These are phyloP conservation scores for Fusarium graminum DNA, from an alignment of 2,329 filamentous ascomycete species.

Conservation along the genomic window DNA sequence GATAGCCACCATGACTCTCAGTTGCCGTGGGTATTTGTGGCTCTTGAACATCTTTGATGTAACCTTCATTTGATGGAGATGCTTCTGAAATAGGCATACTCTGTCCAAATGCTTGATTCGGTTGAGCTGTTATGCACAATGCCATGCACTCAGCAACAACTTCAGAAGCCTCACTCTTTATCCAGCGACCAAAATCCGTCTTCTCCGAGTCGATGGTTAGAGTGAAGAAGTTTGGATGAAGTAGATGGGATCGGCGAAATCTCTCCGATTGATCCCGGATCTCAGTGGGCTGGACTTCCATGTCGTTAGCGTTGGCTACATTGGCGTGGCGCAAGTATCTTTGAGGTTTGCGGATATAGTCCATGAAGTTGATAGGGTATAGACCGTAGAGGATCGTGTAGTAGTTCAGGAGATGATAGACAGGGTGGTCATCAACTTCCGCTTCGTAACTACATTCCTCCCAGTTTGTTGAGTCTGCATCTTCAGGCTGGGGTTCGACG, in stretches of 20 bases:
- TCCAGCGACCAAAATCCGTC: conserved; percentile 80
- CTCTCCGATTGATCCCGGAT: conserved; percentile 81
- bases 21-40: conserved; percentile 57
- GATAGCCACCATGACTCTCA: conserved; percentile 61
- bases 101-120: conserved; percentile 45
- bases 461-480: conserved; percentile 65
- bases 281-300: conserved; percentile 82
- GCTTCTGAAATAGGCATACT: conserved; percentile 39
- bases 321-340: conserved; percentile 81
- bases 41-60: conserved; percentile 54
- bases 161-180: conserved; percentile 83
- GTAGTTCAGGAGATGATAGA: conserved; percentile 78
- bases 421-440: conserved; percentile 71
- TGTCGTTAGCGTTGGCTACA: conserved; percentile 76
- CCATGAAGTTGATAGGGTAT: conserved; percentile 88
- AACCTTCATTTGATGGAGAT: conserved; percentile 48
- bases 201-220: conserved; percentile 84
- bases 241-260: conserved; percentile 77
- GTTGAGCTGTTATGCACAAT: conserved; percentile 62
- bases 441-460: conserved; percentile 72
- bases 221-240: conserved; percentile 88
- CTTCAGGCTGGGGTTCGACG: conserved; percentile 57
- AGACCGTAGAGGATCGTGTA: conserved; percentile 87
- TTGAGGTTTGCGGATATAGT: conserved; percentile 85
- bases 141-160: conserved; percentile 84